Percentiles rank a stretch among this genome's conserved stretches.
These are phyloP conservation scores for Fusarium incarnatum DNA, from an alignment of 2,329 filamentous ascomycete genomes.

Conservation along the genomic window DNA sequence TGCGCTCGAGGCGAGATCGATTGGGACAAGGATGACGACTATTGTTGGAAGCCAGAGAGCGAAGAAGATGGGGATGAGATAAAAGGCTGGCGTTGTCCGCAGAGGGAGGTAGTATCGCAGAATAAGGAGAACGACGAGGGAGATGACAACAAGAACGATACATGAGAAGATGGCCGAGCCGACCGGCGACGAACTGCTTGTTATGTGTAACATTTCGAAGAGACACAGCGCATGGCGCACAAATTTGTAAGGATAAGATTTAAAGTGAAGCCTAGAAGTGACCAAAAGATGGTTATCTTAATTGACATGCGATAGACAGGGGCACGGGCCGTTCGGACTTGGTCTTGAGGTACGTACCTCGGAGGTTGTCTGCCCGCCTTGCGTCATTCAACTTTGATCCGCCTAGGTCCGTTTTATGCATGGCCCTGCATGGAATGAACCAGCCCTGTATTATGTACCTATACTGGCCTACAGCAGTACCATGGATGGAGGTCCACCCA, in stretches of 20 bases:
- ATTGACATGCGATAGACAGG: conserved; percentile 38
- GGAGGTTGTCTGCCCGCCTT: conserved; percentile 12
- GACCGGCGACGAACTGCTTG: conserved; percentile 70
- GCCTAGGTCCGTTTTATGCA: not conserved
- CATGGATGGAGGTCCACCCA: not conserved
- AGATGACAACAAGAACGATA: conserved; percentile 78
- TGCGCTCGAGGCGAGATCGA: conserved; percentile 91
- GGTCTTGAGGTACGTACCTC: conserved; percentile 22
- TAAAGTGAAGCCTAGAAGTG: conserved; percentile 33
- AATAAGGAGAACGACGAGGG: conserved; percentile 81
- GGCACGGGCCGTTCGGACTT: conserved; percentile 41
- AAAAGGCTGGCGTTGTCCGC: conserved; percentile 88
- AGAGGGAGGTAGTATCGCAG: conserved; percentile 91
- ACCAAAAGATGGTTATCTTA: conserved; percentile 16
- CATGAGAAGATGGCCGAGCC: conserved; percentile 84
- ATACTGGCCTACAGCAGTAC: not conserved
- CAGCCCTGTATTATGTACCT: not conserved
- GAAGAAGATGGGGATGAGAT: conserved; percentile 92
- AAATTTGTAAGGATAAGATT: conserved; percentile 35
- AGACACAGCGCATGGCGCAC: conserved; percentile 46
- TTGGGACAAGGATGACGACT: conserved; percentile 91
- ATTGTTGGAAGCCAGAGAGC: conserved; percentile 93
- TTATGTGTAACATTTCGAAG: conserved; percentile 63
- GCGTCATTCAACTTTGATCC: conserved; percentile 37
- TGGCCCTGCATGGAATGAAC: not conserved